phyloP scores from a whole-genome alignment of 2,329 filamentous ascomycete species.

The Teratosphaeria nubilosa region DNA sequence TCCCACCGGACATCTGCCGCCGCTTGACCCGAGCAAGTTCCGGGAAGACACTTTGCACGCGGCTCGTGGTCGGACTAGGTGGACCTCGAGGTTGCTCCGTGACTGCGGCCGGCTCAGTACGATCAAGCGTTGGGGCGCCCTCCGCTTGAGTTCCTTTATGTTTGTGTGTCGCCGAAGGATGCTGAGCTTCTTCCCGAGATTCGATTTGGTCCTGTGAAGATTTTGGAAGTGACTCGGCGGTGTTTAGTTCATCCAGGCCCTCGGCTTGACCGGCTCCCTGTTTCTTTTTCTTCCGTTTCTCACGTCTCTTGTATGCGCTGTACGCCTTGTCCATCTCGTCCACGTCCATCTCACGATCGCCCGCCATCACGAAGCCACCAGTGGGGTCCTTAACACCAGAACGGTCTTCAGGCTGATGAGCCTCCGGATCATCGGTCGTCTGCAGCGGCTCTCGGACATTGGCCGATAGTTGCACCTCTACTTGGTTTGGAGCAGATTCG shows the following conservation, averaged over 20 bases:
- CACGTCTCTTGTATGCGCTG: conserved; percentile 24
- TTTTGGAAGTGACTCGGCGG: neutral
- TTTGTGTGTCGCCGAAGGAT: neutral
- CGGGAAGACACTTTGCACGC: conserved; percentile 16
- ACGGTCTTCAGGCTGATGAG: neutral
- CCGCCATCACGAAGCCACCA: conserved; percentile 5
- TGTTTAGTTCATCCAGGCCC: neutral
- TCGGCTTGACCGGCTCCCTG: conserved; percentile 2
- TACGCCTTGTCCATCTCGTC: conserved; percentile 26
- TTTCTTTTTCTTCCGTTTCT: conserved; percentile 23
- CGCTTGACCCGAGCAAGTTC: conserved; percentile 17
- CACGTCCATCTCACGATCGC: conserved; percentile 21
- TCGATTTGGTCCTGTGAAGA: neutral
- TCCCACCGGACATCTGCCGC: neutral
- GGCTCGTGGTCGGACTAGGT: conserved; percentile 3
- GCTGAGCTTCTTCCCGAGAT: neutral
- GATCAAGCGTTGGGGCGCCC: neutral
- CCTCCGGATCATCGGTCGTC: neutral
- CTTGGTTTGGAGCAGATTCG: too few species aligned
- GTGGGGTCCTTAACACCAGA: conserved; percentile 1
- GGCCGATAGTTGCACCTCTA: neutral
- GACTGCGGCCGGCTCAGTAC: neutral
- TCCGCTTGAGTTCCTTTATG: neutral
- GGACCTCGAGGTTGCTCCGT: neutral
- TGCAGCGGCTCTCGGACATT: neutral